Evolutionary conservation across 768 basidiomycete genomes (phyloP), one percentile per base, ranked within the genome.

Genomic region (Naganishia onofrii): DNA sequence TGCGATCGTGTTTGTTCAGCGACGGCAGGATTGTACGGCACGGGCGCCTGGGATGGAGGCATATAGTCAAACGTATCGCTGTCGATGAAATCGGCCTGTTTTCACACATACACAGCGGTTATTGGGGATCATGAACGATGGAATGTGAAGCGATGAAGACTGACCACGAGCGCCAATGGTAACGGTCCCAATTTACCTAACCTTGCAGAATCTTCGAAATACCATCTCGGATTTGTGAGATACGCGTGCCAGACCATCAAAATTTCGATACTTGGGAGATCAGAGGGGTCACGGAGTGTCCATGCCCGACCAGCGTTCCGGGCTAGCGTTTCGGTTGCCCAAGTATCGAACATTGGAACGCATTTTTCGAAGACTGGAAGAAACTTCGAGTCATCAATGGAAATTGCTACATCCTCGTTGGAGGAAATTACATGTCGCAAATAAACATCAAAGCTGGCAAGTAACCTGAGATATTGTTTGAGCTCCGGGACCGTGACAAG

Each of bases 211-310:
- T 57, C 56, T 36, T 57, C 56, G 56, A 57, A 57, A 36, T 57
- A 57, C 56, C 56, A 57, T 57, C 56, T 32, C 29, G 56, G 56
- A 32, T 36, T 57, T 9, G 21, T 34, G 10, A 34, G 28, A 32
- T 57, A 57, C 56, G 56, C 56, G 34, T 57, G 56, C 56, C 56
- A 57, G 2, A 31, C 56, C 56, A 57, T 57, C 29, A 57, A 28
- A 6, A 57, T 21, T 54, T 57, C 56, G 4, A 57, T 21, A 19
- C 56, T 57, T 7, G 56, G 56, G 4, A 57, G 32, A 28, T 57
- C 28, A 6, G 56, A 31, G 10, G 32, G 56, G n/a, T 57, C 32
- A n/a, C 15, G 10, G 31, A 36, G 7, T 36, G 15, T 32, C 32
- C 32, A n/a, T 12, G 3, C 19, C 5, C 56, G 19, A 28, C 28